Conservation (phyloP, 2,329 filamentous ascomycete genomes). For the Calonectria pauciramosa region DNA sequence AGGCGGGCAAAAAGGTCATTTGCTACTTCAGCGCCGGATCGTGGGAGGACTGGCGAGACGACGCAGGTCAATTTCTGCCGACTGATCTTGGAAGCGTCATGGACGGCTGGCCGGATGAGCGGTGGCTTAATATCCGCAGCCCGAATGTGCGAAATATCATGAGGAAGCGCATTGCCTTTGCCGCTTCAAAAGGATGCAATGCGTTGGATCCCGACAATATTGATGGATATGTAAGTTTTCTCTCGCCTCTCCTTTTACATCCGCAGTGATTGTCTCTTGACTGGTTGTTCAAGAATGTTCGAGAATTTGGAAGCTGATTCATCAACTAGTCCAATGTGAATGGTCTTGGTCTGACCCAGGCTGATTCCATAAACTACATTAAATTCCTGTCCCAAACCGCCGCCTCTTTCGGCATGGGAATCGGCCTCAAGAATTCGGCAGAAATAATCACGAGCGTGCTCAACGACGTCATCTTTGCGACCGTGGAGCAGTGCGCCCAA, state of each 20-base stretch:
- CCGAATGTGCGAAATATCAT: slow-evolving; percentile 75
- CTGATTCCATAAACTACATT: slow-evolving; percentile 71
- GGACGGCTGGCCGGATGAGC: slow-evolving; percentile 76
- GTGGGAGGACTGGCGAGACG: slow-evolving; percentile 74
- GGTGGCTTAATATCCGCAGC: slow-evolving; percentile 74
- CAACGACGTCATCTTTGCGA: slow-evolving; percentile 71
- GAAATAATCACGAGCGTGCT: slow-evolving; percentile 66
- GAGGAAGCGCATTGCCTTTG: slow-evolving; percentile 69
- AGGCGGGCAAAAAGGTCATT: slow-evolving; percentile 72
- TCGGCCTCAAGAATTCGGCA: slow-evolving; percentile 78
- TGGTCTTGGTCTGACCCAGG: slow-evolving; percentile 69
- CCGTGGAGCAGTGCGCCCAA: slow-evolving; percentile 78
- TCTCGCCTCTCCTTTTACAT: not conserved
- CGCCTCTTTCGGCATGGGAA: slow-evolving; percentile 65
- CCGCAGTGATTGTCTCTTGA: not conserved
- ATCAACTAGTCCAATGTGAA: slow-evolving; percentile 67
- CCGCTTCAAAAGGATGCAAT: slow-evolving; percentile 73
- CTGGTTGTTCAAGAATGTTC: not conserved
- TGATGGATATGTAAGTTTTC: slow-evolving; percentile 69
- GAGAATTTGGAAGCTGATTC: not conserved
- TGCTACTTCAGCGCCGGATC: slow-evolving; percentile 83
- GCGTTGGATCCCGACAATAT: slow-evolving; percentile 81
- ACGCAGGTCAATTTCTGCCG: slow-evolving; percentile 66
- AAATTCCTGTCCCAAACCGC: slow-evolving; percentile 72
- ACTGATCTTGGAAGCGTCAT: slow-evolving; percentile 71